Percentiles rank a stretch among this genome's conserved stretches.
These are phyloP conservation scores for Fraxinus baroniana DNA, from an alignment of 305 asterid species.

Conservation along the genomic window DNA sequence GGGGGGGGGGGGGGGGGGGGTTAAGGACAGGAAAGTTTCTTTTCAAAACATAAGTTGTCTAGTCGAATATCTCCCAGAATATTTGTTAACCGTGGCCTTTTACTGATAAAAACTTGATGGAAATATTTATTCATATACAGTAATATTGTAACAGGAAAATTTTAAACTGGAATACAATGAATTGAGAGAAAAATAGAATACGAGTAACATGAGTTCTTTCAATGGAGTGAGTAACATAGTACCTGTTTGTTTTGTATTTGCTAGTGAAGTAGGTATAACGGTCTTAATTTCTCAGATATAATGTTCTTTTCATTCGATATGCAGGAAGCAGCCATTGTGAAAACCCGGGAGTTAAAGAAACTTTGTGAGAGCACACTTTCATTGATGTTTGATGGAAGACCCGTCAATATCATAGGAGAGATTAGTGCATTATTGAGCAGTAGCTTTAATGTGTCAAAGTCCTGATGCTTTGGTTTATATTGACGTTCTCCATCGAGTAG, in stretches of 20 bases:
- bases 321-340: constrained; percentile 85
- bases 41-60: neutral
- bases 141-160: neutral
- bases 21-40: neutral
- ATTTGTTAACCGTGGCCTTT: neutral
- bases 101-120: neutral
- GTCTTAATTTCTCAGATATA: neutral
- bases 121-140: neutral
- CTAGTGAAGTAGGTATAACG: neutral
- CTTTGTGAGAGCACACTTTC: constrained; percentile 82
- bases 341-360: constrained; percentile 81
- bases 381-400: constrained; percentile 76
- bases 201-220: neutral
- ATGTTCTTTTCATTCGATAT: constrained; percentile 3
- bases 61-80: neutral
- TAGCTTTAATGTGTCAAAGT: constrained; percentile 38
- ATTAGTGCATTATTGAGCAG: constrained; percentile 67
- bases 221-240: neutral
- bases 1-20: neutral
- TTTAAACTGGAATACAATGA: neutral
- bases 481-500: neutral
- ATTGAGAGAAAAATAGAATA: neutral
- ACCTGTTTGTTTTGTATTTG: neutral
- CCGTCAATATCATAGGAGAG: constrained; percentile 89
- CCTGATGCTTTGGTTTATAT: neutral